Conservation (phyloP, 2,329 filamentous ascomycete species). For the Triangularia verruculosa region DNA sequence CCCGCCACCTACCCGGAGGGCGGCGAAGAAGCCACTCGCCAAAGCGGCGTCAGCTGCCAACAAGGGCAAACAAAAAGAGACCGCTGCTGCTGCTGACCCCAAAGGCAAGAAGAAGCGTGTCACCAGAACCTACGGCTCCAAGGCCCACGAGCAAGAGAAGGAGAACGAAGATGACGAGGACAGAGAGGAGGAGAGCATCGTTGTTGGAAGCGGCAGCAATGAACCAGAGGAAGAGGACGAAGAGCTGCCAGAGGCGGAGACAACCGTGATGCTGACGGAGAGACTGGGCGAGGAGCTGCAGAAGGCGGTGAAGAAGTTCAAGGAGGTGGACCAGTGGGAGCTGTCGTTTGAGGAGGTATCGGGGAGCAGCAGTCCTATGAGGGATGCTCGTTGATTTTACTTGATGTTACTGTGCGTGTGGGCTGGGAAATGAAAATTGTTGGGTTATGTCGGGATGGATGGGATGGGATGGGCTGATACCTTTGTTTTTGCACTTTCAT, state of each 20-base stretch:
- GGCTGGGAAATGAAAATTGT: background rate
- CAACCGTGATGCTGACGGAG: slow-evolving; percentile 27
- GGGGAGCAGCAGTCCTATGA: slow-evolving; percentile 50
- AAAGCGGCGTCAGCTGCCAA: slow-evolving; percentile 18
- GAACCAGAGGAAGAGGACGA: slow-evolving; percentile 35
- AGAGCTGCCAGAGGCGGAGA: slow-evolving; percentile 27
- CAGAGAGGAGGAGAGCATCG: slow-evolving; percentile 26
- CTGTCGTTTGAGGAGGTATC: slow-evolving; percentile 64
- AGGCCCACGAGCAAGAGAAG: slow-evolving; percentile 49
- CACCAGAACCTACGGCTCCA: slow-evolving; percentile 48
- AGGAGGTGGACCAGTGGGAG: slow-evolving; percentile 67
- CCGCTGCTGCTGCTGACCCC: slow-evolving; percentile 8
- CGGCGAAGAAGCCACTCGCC: slow-evolving; percentile 23
- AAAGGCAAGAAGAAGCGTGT: slow-evolving; percentile 17
- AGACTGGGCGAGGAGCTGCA: slow-evolving; percentile 51
- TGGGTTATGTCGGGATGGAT: background rate
- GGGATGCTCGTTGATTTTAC: slow-evolving; percentile 44
- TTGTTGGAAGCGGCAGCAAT: slow-evolving; percentile 16
- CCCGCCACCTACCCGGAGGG: background rate
- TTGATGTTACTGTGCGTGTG: background rate
- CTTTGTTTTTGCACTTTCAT: slow-evolving; percentile 15
- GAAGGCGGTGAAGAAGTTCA: slow-evolving; percentile 59
- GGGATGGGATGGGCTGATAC: background rate
- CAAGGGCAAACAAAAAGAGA: slow-evolving; percentile 29
- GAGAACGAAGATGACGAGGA: slow-evolving; percentile 47